A percentile compares a stretch with the other conserved stretches of the same genome.
Conservation (phyloP, 371 early-diverging fungal species). For the Mucor saturninus region DNA sequence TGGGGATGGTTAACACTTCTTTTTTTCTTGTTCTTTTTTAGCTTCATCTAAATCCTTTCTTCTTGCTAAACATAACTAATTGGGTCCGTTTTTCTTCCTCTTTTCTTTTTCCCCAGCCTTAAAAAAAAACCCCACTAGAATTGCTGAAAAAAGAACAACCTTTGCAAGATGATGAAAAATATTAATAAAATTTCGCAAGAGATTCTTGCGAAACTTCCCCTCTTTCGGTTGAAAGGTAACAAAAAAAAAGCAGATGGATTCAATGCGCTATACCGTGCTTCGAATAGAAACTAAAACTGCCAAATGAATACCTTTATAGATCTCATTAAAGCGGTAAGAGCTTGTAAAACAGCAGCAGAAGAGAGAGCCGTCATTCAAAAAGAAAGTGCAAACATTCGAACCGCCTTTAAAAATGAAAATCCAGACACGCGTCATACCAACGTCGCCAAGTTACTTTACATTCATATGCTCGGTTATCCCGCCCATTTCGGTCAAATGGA, state of each 20-base stretch:
- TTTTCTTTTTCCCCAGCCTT: neutral
- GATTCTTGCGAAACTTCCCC: slow-evolving; percentile 55
- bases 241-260: neutral
- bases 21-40: too few species aligned
- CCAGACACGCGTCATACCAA: slow-evolving; percentile 67
- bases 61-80: too few species aligned
- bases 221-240: slow-evolving; percentile 55
- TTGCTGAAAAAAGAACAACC: neutral
- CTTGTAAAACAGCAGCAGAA: slow-evolving; percentile 98
- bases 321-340: slow-evolving; percentile 94
- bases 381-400: slow-evolving; percentile 94
- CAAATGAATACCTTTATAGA: slow-evolving; percentile 50
- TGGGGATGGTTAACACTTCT: too few species aligned
- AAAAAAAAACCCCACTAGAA: neutral
- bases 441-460: slow-evolving; percentile 94
- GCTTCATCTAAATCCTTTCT: too few species aligned
- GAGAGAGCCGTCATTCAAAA: slow-evolving; percentile 96
- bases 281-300: neutral
- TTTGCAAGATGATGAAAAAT: slow-evolving; percentile 46
- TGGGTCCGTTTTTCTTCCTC: too few species aligned
- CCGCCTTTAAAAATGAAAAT: slow-evolving; percentile 37
- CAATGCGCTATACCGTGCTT: neutral
- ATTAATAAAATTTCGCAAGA: slow-evolving; percentile 60
- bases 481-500: slow-evolving; percentile 99
- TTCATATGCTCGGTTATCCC: slow-evolving; percentile 97